Evolutionary conservation across 768 basidiomycete genomes (phyloP).

Genomic region (Leccinum longicurvipes): DNA sequence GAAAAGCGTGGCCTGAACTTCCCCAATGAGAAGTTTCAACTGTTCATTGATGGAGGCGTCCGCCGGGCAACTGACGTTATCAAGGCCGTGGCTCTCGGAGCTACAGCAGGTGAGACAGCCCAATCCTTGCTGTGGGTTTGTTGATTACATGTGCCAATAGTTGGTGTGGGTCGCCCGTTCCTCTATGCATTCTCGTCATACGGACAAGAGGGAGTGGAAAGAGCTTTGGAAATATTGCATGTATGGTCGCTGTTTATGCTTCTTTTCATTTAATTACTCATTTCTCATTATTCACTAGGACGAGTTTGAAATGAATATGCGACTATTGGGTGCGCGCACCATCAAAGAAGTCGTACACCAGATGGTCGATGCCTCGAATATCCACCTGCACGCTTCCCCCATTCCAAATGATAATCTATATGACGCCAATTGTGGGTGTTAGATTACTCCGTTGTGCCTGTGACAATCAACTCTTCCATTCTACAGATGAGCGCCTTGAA

Average conservation of each 20-base stretch:
- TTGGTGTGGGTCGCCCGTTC: constrained; percentile 85
- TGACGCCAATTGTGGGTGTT: constrained; percentile 71
- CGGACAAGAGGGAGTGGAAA: constrained; percentile 83
- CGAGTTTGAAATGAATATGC: constrained; percentile 98
- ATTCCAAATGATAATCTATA: constrained; percentile 77
- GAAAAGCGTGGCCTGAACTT: constrained; percentile 64
- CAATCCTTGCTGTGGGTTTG: neutral
- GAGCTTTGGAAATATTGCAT: constrained; percentile 73
- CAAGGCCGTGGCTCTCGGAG: constrained; percentile 85
- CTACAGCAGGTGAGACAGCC: constrained; percentile 62
- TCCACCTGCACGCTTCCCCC: constrained; percentile 60
- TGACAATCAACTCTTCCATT: constrained; percentile 6
- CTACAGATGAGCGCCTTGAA: constrained; percentile 42
- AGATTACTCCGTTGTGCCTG: neutral
- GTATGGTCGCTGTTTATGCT: constrained; percentile 36
- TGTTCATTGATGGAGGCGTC: constrained; percentile 95
- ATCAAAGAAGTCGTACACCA: constrained; percentile 76
- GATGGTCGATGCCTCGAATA: constrained; percentile 84
- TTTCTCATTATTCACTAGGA: constrained; percentile 48
- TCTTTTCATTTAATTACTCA: neutral
- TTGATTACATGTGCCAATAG: constrained; percentile 32
- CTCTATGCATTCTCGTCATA: constrained; percentile 88
- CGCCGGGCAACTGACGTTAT: constrained; percentile 86
- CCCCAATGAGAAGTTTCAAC: constrained; percentile 76
- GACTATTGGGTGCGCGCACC: constrained; percentile 80